Conservation (phyloP, 1,284 basidiomycete genomes). For the Ceratobasidium sp. region DNA sequence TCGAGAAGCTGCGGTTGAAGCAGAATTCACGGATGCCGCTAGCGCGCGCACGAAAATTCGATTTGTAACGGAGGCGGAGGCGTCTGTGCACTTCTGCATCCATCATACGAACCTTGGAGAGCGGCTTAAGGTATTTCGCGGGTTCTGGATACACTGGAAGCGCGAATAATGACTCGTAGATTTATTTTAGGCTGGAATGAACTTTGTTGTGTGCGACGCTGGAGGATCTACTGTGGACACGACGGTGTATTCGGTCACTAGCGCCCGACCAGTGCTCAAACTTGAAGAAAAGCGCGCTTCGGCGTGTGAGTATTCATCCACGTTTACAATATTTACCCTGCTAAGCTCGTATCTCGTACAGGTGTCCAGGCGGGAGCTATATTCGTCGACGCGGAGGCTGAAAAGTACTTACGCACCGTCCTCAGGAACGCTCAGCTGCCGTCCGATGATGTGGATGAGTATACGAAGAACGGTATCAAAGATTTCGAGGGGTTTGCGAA, state of each 20-base stretch:
- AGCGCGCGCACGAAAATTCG: slow-evolving; percentile 26
- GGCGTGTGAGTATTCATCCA: slow-evolving; percentile 5
- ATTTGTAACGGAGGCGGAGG: slow-evolving; percentile 46
- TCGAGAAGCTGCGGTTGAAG: slow-evolving; percentile 23
- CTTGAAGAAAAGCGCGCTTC: slow-evolving; percentile 37
- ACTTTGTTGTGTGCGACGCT: slow-evolving; percentile 43
- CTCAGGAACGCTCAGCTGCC: slow-evolving; percentile 5
- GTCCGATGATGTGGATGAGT: slow-evolving; percentile 19
- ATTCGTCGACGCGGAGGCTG: slow-evolving; percentile 16
- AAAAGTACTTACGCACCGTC: slow-evolving; percentile 8
- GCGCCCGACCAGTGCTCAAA: slow-evolving; percentile 4
- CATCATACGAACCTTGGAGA: slow-evolving; percentile 38
- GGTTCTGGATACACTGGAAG: not conserved
- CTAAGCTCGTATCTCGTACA: not conserved
- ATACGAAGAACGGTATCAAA: slow-evolving; percentile 1
- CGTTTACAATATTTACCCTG: not conserved
- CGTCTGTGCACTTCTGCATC: slow-evolving; percentile 45
- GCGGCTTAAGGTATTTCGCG: not conserved
- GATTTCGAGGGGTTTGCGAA: slow-evolving; percentile 38
- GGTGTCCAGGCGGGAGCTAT: slow-evolving; percentile 42
- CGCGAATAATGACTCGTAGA: not conserved
- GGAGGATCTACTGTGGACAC: slow-evolving; percentile 46
- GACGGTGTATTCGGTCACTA: slow-evolving; percentile 38
- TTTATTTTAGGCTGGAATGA: slow-evolving; percentile 13
- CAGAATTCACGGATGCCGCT: not conserved